Conservation (phyloP, 257 asterid genomes). For the Solanum chiquidenum region DNA sequence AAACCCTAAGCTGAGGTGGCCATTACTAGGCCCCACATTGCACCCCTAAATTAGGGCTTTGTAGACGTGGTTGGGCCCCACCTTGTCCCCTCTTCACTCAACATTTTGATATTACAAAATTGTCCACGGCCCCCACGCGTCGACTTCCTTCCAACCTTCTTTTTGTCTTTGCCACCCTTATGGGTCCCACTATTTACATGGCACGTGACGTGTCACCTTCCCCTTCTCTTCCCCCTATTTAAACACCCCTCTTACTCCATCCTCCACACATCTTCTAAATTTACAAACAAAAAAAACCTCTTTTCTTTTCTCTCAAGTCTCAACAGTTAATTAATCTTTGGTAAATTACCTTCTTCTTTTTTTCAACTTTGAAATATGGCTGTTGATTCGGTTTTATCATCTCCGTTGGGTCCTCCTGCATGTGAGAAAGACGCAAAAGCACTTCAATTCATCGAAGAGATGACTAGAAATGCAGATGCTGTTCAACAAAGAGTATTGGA, state of each 20-base stretch:
- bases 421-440: constrained; percentile 83
- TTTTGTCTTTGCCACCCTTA: constrained; percentile 16
- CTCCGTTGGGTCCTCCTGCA: constrained; percentile 85
- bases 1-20: constrained; percentile 34
- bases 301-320: neutral
- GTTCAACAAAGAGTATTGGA: constrained; percentile 67
- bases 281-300: neutral
- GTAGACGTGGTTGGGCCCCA: constrained; percentile 21
- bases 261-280: neutral
- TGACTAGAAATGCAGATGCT: constrained; percentile 72
- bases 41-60: constrained; percentile 10
- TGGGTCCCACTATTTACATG: constrained; percentile 32
- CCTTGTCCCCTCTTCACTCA: constrained; percentile 15
- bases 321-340: neutral
- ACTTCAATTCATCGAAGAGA: constrained; percentile 78
- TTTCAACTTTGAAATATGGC: constrained; percentile 29
- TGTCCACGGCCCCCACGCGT: constrained; percentile 24
- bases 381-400: constrained; percentile 64
- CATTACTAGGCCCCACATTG: constrained; percentile 24
- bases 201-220: constrained; percentile 30
- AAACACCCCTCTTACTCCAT: constrained; percentile 17
- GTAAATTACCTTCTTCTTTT: neutral
- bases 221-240: constrained; percentile 27
- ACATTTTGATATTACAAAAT: constrained; percentile 14
- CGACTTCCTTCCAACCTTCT: constrained; percentile 26